Conservation (phyloP, 768 basidiomycete species). For the Suillus cothurnatus region DNA sequence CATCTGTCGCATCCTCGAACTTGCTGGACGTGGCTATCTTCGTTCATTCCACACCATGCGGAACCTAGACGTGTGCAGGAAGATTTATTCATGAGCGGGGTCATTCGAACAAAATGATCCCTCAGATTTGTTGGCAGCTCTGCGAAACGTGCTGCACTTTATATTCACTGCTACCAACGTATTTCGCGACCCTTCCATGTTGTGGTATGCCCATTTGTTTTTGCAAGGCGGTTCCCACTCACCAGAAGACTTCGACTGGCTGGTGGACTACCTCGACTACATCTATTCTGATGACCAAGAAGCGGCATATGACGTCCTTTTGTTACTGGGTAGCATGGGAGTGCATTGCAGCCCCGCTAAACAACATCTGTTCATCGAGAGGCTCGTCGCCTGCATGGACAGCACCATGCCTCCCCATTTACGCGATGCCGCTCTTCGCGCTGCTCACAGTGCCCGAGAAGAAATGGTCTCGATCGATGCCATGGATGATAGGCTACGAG, state of each 20-base stretch:
- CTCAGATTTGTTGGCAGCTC: background rate
- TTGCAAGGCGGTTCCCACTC: background rate
- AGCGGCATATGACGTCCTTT: background rate
- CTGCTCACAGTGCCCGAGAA: background rate
- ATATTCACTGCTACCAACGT: background rate
- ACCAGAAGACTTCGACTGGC: background rate
- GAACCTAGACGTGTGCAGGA: background rate
- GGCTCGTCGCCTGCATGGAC: background rate
- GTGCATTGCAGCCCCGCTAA: background rate
- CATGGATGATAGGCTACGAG: background rate
- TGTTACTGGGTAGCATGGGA: background rate
- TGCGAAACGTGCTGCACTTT: background rate
- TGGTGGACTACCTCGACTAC: background rate
- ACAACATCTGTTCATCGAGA: background rate
- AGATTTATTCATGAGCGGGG: background rate
- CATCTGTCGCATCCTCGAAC: background rate
- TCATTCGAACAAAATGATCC: background rate
- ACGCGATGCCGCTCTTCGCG: background rate
- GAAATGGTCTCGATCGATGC: background rate
- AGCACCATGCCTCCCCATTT: too few relatives aligned
- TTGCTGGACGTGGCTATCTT: background rate
- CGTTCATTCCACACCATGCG: background rate
- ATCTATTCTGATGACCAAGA: background rate
- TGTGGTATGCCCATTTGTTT: background rate
- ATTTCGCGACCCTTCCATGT: background rate